Base-by-base conservation (phyloP, 495 filamentous ascomycete species). In the Aspergillus panamensis region DNA sequence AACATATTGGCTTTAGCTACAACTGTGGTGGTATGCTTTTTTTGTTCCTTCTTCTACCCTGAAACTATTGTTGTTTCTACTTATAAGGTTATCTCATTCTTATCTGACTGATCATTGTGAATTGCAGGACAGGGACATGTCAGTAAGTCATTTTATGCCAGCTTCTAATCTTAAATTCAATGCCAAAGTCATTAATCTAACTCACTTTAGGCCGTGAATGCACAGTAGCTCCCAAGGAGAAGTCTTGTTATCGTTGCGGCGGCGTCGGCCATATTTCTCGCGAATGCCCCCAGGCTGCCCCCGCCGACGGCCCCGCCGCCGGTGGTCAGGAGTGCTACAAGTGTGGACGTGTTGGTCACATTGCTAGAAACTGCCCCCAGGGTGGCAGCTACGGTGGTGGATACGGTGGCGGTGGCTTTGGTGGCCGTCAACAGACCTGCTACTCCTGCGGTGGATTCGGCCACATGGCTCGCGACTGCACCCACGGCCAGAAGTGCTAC, bases 401-500 rank as follows among this genome's bases (percentile, higher is more conserved):
- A 47, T 74, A 73, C 58, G 73, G 74, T 45, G 40, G 51, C 43
- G 53, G 55, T 58, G 79, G 80, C 62, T 80, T 77, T 54, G 76
- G 77, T 51, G 75, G 69, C 44, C 79, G 84, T 58, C 82, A 82
- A 60, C 89, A 92, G 76, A 96, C 91, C 57, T 96, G 92, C 84
- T 97, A 96, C 80, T 94, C 92, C 43, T 97, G 93, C 75, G 93
- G 94, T 67, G 94, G 94, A 47, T 91, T 89, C 70, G 95, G 94
- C 62, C 94, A 98, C 79, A 91, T 97, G 87, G 92, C 89, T 66
- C 87, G 92, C 63, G 94, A 97, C 75, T 98, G 94, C 77, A 96
- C 95, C 48, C 94, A 97, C 68, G 94, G 94, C 55, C 92, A 92
- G 80, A 97, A 97, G 82, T 98, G 94, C 86, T 98, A 98, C 86